Conservation (phyloP, 2,329 filamentous ascomycete genomes). For the Monosporascus sp. region DNA sequence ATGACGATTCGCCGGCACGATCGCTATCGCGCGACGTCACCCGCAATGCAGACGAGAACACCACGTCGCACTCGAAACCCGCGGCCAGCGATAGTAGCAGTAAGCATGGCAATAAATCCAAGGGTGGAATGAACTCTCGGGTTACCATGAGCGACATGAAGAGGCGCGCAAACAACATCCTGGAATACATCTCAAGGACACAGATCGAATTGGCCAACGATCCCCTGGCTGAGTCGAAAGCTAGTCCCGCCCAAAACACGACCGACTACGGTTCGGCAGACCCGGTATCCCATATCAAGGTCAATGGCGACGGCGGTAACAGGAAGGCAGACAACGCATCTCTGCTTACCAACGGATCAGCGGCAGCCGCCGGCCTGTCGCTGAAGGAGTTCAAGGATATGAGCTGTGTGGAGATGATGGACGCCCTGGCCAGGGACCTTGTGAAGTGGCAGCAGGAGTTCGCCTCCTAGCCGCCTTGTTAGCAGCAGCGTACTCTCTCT, state of each 20-base stretch:
- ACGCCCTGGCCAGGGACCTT: slow-evolving; percentile 71
- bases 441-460: slow-evolving; percentile 81
- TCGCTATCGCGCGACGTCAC: slow-evolving; percentile 45
- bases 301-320: slow-evolving; percentile 28
- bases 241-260: slow-evolving; percentile 35
- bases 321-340: slow-evolving; percentile 11
- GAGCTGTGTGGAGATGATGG: slow-evolving; percentile 85
- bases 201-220: slow-evolving; percentile 80
- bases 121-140: slow-evolving; percentile 55
- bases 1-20: slow-evolving; percentile 51
- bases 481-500: background rate
- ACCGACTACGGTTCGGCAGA: slow-evolving; percentile 31
- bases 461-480: slow-evolving; percentile 25
- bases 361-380: slow-evolving; percentile 18
- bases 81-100: slow-evolving; percentile 31
- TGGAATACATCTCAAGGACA: slow-evolving; percentile 84
- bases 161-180: slow-evolving; percentile 73
- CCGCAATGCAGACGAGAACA: slow-evolving; percentile 40
- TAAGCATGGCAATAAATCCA: slow-evolving; percentile 50
- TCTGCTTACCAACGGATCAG: slow-evolving; percentile 19
- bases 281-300: slow-evolving; percentile 24
- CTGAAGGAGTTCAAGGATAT: slow-evolving; percentile 65
- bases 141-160: slow-evolving; percentile 86
- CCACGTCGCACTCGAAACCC: slow-evolving; percentile 25
- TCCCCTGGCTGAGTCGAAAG: slow-evolving; percentile 36